These are phyloP conservation scores for Amesomyces nigricolor DNA, from an alignment of 2,329 filamentous ascomycete genomes.

Conservation along the genomic window DNA sequence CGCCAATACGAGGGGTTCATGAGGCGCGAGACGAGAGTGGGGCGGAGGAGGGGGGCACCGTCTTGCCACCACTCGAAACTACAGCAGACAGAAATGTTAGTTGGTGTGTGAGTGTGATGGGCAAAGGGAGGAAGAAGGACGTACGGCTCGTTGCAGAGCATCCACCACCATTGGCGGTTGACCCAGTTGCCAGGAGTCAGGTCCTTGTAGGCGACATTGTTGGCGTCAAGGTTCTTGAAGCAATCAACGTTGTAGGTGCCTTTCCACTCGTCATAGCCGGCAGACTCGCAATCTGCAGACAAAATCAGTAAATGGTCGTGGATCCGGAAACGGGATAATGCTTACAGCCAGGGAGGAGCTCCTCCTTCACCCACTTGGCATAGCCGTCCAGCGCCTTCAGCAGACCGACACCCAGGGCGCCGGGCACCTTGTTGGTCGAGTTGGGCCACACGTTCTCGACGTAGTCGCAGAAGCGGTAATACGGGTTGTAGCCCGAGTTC, in stretches of 20 bases:
- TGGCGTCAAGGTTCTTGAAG: slow-evolving; percentile 41
- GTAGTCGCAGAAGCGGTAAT: slow-evolving; percentile 47
- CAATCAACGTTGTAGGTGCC: slow-evolving; percentile 42
- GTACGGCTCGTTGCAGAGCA: slow-evolving; percentile 47
- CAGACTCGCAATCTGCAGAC: slow-evolving; percentile 32
- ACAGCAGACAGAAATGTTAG: slow-evolving; percentile 2
- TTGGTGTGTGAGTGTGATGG: neutral
- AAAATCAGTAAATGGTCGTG: neutral
- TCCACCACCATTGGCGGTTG: slow-evolving; percentile 51
- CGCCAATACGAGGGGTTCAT: slow-evolving; percentile 36
- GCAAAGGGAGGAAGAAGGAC: neutral
- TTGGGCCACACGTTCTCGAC: slow-evolving; percentile 41
- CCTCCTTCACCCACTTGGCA: slow-evolving; percentile 41
- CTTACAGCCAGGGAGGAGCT: slow-evolving; percentile 39
- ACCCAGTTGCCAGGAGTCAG: slow-evolving; percentile 35
- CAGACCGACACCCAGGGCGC: slow-evolving; percentile 45
- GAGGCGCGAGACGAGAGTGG: slow-evolving; percentile 39
- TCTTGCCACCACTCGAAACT: slow-evolving; percentile 38
- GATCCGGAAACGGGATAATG: neutral
- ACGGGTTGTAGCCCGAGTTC: slow-evolving; percentile 43
- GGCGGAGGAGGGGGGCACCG: slow-evolving; percentile 39
- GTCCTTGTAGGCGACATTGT: slow-evolving; percentile 37
- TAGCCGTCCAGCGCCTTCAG: slow-evolving; percentile 48
- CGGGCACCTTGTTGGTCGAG: slow-evolving; percentile 40
- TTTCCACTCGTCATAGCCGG: slow-evolving; percentile 41